Conservation (phyloP, 306 rosid genomes). For the Prunus kanzakura region DNA sequence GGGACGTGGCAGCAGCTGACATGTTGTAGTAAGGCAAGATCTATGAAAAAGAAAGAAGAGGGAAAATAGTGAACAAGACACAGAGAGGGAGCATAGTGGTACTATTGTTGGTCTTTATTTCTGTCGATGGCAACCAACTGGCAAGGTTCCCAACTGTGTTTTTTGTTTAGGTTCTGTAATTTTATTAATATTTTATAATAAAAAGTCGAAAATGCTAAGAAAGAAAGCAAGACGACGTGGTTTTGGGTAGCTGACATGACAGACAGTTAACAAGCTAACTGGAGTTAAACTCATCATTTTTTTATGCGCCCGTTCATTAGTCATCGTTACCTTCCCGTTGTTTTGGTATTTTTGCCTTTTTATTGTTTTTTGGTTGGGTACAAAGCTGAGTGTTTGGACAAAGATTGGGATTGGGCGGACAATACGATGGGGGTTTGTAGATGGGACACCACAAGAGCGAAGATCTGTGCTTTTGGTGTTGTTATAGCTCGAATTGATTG, state of each 20-base stretch:
- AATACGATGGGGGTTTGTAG: not conserved
- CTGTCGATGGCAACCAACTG: not conserved
- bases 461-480: not conserved
- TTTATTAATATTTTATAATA: too few relatives aligned
- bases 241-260: not conserved
- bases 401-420: not conserved
- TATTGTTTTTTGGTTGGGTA: too few relatives aligned
- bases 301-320: not conserved
- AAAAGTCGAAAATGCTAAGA: too few relatives aligned
- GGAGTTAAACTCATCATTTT: too few relatives aligned
- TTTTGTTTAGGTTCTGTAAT: not conserved
- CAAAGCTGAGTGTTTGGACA: not conserved
- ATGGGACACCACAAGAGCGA: not conserved
- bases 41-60: not conserved
- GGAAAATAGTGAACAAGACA: not conserved
- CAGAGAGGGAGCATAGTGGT: too few relatives aligned
- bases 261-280: not conserved
- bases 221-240: not conserved
- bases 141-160: not conserved
- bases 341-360: too few relatives aligned
- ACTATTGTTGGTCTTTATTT: not conserved
- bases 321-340: not conserved
- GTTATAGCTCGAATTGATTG: not conserved
- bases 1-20: conserved; percentile 43
- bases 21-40: conserved; percentile 21